These are phyloP conservation scores for Monotropa hypopitys DNA, from an alignment of 179 eudicot genomes.

Conservation along the genomic window DNA sequence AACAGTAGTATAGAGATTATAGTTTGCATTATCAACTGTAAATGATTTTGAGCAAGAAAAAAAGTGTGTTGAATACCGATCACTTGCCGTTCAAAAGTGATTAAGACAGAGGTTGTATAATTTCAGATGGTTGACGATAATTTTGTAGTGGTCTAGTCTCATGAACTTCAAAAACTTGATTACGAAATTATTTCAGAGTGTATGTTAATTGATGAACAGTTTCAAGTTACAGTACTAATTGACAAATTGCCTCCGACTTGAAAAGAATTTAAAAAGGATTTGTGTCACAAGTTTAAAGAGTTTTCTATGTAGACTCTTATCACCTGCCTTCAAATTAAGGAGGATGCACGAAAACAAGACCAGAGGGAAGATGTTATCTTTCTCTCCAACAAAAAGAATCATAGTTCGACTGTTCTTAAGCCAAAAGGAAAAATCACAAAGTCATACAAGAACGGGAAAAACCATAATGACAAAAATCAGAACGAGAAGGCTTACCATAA, in stretches of 20 bases:
- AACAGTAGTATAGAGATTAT: too few relatives aligned
- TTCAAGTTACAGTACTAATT: conserved; percentile 6
- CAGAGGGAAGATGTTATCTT: background rate
- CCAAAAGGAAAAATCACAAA: background rate
- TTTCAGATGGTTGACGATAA: conserved; percentile 6
- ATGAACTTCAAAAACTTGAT: conserved; percentile 2
- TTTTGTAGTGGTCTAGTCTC: background rate
- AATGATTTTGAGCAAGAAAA: too few relatives aligned
- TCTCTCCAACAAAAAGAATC: background rate
- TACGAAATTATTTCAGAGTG: conserved; percentile 9
- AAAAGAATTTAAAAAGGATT: conserved; percentile 3
- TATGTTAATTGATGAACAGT: conserved; percentile 1
- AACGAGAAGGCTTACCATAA: background rate
- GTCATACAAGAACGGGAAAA: too few relatives aligned
- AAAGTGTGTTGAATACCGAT: too few relatives aligned
- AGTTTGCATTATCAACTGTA: too few relatives aligned
- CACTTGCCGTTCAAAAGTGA: too few relatives aligned
- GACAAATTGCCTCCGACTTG: conserved; percentile 9
- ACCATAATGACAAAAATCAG: too few relatives aligned
- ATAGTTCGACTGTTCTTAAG: background rate
- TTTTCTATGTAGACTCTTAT: conserved; percentile 2
- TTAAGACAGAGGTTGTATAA: too few relatives aligned
- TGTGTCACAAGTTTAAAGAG: conserved; percentile 5
- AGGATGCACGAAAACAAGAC: conserved; percentile 11
- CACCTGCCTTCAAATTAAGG: conserved; percentile 8